phyloP scores from a whole-genome alignment of 331 rosid species.

The Stylosanthes scabra region DNA sequence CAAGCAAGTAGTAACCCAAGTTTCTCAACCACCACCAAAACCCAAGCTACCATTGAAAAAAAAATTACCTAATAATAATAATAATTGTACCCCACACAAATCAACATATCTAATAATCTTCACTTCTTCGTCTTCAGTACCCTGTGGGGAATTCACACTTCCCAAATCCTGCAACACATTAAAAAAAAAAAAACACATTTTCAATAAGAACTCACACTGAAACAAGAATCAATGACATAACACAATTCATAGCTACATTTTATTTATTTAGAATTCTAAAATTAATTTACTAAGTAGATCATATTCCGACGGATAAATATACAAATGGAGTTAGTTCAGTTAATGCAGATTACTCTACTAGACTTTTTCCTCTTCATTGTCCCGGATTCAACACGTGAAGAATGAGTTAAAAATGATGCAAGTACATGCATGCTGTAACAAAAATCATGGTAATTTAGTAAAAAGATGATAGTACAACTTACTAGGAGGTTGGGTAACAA shows the following conservation, averaged over 20 bases:
- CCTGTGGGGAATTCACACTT: constrained; percentile 66
- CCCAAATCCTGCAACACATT: constrained; percentile 61
- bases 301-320: too few relatives aligned
- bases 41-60: neutral
- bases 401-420: neutral
- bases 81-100: neutral
- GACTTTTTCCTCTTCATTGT: too few relatives aligned
- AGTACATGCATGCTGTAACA: neutral
- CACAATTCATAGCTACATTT: neutral
- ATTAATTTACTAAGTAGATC: neutral
- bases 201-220: neutral
- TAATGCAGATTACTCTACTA: too few relatives aligned
- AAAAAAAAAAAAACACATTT: neutral
- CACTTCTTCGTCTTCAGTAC: constrained; percentile 43
- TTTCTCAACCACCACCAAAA: neutral
- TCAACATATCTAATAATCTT: constrained; percentile 7
- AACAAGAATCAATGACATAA: neutral
- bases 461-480: constrained; percentile 21
- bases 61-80: neutral
- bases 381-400: too few relatives aligned
- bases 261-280: too few relatives aligned
- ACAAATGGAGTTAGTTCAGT: too few relatives aligned
- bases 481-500: constrained; percentile 87
- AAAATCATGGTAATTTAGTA: neutral
- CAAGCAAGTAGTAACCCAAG: neutral